Percentiles rank a stretch among this genome's conserved stretches.
phyloP scores from a whole-genome alignment of 169 alveolate genomes.

The Babesia caballi region DNA sequence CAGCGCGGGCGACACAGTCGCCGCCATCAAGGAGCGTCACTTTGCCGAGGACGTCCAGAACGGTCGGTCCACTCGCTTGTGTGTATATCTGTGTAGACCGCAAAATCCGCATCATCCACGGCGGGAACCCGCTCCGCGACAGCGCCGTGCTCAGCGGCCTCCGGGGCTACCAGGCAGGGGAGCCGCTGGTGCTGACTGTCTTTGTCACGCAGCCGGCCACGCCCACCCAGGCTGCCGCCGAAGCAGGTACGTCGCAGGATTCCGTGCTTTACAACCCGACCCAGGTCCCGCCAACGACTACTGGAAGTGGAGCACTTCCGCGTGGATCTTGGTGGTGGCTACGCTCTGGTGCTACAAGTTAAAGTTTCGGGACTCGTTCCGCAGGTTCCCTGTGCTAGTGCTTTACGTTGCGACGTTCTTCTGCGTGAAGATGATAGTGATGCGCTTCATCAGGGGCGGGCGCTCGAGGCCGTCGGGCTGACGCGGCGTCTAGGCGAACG shows the following conservation, averaged over 20 bases:
- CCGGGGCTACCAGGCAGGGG: conserved; percentile 41
- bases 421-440: conserved; percentile 22
- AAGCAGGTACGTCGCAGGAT: not conserved
- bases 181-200: conserved; percentile 38
- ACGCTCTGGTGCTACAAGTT: conserved; percentile 66
- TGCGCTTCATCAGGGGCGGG: conserved; percentile 25
- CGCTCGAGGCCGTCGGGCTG: not conserved
- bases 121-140: conserved; percentile 66
- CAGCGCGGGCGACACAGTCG: not conserved
- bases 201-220: conserved; percentile 56
- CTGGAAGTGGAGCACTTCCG: conserved; percentile 60
- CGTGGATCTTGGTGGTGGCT: conserved; percentile 44
- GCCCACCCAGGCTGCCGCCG: not conserved
- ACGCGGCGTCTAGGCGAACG: not conserved
- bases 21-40: conserved; percentile 18
- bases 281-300: not conserved
- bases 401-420: conserved; percentile 43
- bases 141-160: conserved; percentile 43
- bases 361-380: conserved; percentile 38
- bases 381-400: conserved; percentile 42
- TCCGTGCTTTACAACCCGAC: not conserved
- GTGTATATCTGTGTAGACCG: conserved; percentile 22
- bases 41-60: conserved; percentile 24
- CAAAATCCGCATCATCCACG: conserved; percentile 67
- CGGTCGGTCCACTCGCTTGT: conserved; percentile 6